phyloP scores from a whole-genome alignment of 2,329 filamentous ascomycete species.

The Xylaria sp. region DNA sequence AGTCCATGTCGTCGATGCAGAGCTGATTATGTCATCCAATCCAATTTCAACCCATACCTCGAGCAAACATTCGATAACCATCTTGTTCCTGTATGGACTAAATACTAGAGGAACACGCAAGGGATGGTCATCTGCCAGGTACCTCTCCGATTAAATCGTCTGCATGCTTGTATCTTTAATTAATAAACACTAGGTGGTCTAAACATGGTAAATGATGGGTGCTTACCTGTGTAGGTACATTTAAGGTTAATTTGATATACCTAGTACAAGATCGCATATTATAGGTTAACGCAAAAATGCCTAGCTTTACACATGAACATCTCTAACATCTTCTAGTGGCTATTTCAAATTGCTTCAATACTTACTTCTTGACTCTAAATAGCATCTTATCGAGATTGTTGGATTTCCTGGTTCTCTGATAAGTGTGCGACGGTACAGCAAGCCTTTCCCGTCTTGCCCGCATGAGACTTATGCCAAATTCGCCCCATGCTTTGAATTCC shows the following conservation, averaged over 20 bases:
- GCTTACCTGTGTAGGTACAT: not conserved
- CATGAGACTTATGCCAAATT: not conserved
- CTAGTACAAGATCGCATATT: not conserved
- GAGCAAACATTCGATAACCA: not conserved
- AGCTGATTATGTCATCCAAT: constrained; percentile 20
- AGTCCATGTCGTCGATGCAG: constrained; percentile 9
- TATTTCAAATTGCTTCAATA: not conserved
- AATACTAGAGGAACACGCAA: not conserved
- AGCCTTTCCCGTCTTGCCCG: not conserved
- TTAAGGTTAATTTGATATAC: not conserved
- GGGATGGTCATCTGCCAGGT: not conserved
- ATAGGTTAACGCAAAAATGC: not conserved
- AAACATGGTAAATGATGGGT: not conserved
- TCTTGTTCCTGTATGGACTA: not conserved
- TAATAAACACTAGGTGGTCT: not conserved
- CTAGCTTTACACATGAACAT: not conserved
- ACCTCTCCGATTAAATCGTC: too few relatives aligned
- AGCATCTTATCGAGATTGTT: not conserved
- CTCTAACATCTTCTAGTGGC: not conserved
- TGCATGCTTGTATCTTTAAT: too few relatives aligned
- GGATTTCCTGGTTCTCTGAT: too few relatives aligned
- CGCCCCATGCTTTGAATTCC: not conserved
- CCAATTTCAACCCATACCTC: too few relatives aligned
- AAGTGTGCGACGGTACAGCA: not conserved
- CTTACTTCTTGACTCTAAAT: not conserved